Evolutionary conservation across 202 grass and related monocot species (phyloP).

Genomic region (Alloteropsis angusta): DNA sequence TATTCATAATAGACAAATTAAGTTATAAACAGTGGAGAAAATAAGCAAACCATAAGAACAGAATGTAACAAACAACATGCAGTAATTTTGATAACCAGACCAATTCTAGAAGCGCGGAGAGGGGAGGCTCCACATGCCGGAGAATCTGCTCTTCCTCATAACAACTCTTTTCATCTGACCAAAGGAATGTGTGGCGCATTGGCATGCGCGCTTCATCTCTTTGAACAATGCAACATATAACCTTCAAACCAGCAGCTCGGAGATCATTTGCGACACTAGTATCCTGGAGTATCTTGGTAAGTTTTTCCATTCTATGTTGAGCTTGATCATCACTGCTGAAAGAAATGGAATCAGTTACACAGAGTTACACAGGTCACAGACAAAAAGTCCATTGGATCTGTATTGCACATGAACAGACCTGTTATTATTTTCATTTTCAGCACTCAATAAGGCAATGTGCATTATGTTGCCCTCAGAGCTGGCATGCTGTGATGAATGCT

Average conservation of each 20-base stretch:
- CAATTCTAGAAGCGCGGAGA: conserved; percentile 67
- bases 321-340: conserved; percentile 52
- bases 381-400: background rate
- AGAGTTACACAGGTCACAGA: background rate
- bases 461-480: conserved; percentile 57
- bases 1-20: conserved; percentile 6
- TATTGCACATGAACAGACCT: conserved; percentile 32
- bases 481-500: conserved; percentile 21
- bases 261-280: conserved; percentile 38
- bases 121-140: conserved; percentile 70
- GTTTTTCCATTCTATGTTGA: conserved; percentile 40
- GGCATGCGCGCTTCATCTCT: conserved; percentile 50
- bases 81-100: conserved; percentile 24
- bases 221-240: conserved; percentile 67
- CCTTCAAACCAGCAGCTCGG: conserved; percentile 37
- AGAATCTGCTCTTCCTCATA: conserved; percentile 66
- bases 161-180: conserved; percentile 47
- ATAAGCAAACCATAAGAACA: conserved; percentile 16
- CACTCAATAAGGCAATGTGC: conserved; percentile 60
- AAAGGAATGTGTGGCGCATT: conserved; percentile 60
- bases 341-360: background rate
- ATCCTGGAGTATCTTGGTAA: conserved; percentile 39
- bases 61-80: conserved; percentile 3
- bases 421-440: conserved; percentile 43
- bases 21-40: conserved; percentile 12